Percentiles rank a stretch among this genome's conserved stretches.
Evolutionary conservation across 108 stramenopile genomes (phyloP).

Genomic region (Skeletonema marinoi): DNA sequence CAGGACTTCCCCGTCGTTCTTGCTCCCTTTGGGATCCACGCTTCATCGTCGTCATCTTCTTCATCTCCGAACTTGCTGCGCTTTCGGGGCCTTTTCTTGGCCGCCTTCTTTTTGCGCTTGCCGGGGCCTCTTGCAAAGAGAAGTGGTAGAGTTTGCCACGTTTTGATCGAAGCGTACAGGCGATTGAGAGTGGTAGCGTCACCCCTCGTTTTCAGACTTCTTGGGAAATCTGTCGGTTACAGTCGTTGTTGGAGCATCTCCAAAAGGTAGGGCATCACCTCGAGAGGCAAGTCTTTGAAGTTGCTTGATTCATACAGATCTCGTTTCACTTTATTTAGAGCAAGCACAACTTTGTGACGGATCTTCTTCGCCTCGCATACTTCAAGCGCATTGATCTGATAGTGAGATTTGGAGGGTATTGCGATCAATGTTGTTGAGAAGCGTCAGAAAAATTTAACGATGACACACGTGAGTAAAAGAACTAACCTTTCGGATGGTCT

Average conservation of each 20-base stretch:
- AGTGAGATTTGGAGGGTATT: too few relatives aligned
- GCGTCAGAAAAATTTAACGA: too few relatives aligned
- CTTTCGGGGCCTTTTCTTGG: neutral
- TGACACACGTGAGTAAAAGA: neutral
- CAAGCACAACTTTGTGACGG: neutral
- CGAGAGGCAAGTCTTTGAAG: neutral
- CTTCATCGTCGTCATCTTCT: constrained; percentile 6
- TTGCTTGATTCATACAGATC: neutral
- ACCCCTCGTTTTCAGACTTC: neutral
- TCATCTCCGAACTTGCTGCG: constrained; percentile 12
- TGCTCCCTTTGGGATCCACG: constrained; percentile 12
- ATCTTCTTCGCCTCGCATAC: neutral
- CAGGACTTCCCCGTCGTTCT: constrained; percentile 4
- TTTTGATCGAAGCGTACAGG: neutral
- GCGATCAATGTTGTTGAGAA: neutral
- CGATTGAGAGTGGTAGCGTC: neutral
- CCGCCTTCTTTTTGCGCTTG: neutral
- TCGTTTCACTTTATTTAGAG: neutral
- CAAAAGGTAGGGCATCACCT: neutral
- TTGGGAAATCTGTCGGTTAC: neutral
- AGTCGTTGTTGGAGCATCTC: neutral
- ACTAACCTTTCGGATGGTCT: neutral
- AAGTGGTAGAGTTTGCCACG: neutral
- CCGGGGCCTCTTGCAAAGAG: constrained; percentile 4
- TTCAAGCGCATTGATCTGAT: neutral